phyloP scores from a whole-genome alignment of 148 eudicot genomes.

The Silene latifolia region DNA sequence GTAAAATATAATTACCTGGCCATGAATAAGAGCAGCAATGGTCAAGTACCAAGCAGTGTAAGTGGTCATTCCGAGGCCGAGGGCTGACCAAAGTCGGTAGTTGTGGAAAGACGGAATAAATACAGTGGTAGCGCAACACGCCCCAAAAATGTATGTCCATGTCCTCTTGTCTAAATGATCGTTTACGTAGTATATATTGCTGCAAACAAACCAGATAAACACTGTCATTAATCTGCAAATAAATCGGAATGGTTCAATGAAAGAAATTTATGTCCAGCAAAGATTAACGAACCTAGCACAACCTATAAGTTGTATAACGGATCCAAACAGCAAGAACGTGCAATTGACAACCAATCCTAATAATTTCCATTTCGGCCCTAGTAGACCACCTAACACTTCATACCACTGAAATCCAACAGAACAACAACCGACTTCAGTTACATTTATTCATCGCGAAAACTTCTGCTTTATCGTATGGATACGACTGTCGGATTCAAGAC shows the following conservation, averaged over 20 bases:
- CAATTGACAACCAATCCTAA: constrained; percentile 58
- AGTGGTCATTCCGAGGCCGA: constrained; percentile 76
- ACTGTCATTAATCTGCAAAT: neutral
- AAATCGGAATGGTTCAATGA: no score
- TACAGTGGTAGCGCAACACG: constrained; percentile 69
- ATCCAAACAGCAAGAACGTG: constrained; percentile 65
- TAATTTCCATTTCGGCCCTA: constrained; percentile 64
- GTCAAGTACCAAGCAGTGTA: constrained; percentile 79
- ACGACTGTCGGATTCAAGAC: no score
- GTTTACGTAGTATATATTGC: constrained; percentile 71
- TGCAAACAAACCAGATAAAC: constrained; percentile 20
- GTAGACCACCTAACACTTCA: constrained; percentile 67
- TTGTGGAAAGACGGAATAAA: constrained; percentile 68
- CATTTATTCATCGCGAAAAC: no score
- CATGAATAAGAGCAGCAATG: constrained; percentile 56
- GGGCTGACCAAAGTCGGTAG: constrained; percentile 64
- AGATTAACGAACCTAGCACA: constrained; percentile 54
- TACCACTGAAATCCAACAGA: constrained; percentile 49
- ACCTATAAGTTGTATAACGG: constrained; percentile 74
- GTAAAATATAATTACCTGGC: constrained; percentile 41
- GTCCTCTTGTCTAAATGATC: constrained; percentile 67
- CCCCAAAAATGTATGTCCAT: constrained; percentile 80
- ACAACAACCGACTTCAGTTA: no score
- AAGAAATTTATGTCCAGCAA: no score
- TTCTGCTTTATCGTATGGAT: no score